These are phyloP conservation scores for Leucocoprinus sp. DNA, from an alignment of 768 basidiomycete species.

Conservation along the genomic window DNA sequence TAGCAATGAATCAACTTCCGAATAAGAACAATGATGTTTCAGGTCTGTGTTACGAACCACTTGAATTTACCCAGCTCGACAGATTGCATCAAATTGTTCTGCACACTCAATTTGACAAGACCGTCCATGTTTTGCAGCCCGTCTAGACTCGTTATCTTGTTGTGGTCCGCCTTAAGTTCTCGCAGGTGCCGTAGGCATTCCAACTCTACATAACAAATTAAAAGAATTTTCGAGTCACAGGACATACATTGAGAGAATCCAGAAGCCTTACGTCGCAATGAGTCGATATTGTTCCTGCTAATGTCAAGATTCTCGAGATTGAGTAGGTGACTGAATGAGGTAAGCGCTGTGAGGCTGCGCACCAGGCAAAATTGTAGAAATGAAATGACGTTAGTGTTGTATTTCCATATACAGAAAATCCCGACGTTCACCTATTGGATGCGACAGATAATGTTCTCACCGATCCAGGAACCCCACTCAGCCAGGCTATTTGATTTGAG, in stretches of 20 bases:
- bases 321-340: slow-evolving; percentile 80
- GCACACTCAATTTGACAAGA: slow-evolving; percentile 76
- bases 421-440: slow-evolving; percentile 53
- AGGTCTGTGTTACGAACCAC: slow-evolving; percentile 48
- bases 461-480: slow-evolving; percentile 66
- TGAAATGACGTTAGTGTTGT: slow-evolving; percentile 7
- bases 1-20: slow-evolving; percentile 17
- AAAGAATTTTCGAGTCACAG: slow-evolving; percentile 12
- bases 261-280: slow-evolving; percentile 65
- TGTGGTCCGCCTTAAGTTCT: slow-evolving; percentile 86
- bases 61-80: slow-evolving; percentile 53
- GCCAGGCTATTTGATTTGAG: slow-evolving; percentile 66
- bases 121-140: slow-evolving; percentile 76
- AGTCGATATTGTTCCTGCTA: slow-evolving; percentile 83
- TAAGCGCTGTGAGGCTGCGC: slow-evolving; percentile 72
- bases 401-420: slow-evolving; percentile 12
- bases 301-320: slow-evolving; percentile 89
- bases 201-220: slow-evolving; percentile 55
- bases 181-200: slow-evolving; percentile 77
- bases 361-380: slow-evolving; percentile 9
- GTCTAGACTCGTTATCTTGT: slow-evolving; percentile 63
- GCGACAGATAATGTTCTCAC: slow-evolving; percentile 75
- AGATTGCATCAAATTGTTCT: slow-evolving; percentile 59
- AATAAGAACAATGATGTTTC: slow-evolving; percentile 9
- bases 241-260: slow-evolving; percentile 11